A percentile compares a stretch with the other conserved stretches of the same genome.
phyloP scores from a whole-genome alignment of 225 moss, liverwort and hornwort genomes.

The Sphagnum tenellum region DNA sequence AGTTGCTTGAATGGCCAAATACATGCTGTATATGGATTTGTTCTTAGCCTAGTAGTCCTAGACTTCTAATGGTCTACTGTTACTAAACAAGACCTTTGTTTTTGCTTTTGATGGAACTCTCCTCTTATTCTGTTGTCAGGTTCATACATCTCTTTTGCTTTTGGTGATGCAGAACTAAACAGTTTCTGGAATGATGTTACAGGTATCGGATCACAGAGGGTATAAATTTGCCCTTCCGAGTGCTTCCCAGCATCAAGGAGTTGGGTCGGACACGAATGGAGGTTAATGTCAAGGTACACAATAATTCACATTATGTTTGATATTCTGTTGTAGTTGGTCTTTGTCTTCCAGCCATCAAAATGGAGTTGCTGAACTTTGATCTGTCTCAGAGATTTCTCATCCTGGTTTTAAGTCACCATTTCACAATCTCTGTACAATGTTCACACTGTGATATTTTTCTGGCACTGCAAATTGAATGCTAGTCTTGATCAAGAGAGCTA shows the following conservation, averaged over 20 bases:
- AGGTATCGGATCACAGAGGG: constrained; percentile 50
- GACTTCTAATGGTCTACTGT: neutral
- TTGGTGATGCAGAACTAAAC: neutral
- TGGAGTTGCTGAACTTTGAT: too few species aligned
- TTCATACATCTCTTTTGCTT: neutral
- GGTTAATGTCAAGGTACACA: constrained; percentile 49
- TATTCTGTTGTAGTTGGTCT: too few species aligned
- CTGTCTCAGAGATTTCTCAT: neutral
- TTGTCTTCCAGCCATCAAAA: too few species aligned
- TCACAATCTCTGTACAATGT: neutral
- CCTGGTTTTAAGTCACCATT: neutral
- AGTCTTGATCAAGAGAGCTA: too few species aligned
- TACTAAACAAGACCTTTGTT: too few species aligned
- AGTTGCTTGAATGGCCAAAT: too few species aligned
- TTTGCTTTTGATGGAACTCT: too few species aligned
- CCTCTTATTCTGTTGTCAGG: too few species aligned
- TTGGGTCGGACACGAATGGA: constrained; percentile 65
- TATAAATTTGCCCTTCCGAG: constrained; percentile 52
- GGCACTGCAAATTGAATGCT: too few species aligned
- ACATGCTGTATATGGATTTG: neutral
- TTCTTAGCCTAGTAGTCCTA: neutral
- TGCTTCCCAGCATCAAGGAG: constrained; percentile 62
- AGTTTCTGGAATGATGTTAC: constrained; percentile 2
- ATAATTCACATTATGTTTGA: too few species aligned
- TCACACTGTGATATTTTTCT: neutral